Base-by-base conservation (phyloP, 1,139 yeast genomes). In the Yamadazyma epiphylla region DNA sequence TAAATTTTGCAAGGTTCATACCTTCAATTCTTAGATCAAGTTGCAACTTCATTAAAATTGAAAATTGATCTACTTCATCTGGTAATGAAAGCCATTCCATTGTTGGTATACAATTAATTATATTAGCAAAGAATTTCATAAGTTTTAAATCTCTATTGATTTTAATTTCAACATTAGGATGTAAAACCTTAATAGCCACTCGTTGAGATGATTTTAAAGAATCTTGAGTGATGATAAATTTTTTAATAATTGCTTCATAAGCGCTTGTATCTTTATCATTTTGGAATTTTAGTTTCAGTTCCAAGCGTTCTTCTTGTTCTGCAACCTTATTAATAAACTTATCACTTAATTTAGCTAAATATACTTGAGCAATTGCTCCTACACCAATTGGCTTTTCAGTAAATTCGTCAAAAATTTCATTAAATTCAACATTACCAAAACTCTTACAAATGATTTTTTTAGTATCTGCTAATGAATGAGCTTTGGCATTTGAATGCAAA, bases 11-110 rank as follows among this genome's bases (percentile, higher is more conserved):
- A 38, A 91, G 62, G 51, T 91, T 91, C 42, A 81, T 64, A 0
- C 94, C 94, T 53, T 91, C 98, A 22, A 91, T 86, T 43, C 97
- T 67, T 36, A 91, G 61, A 55, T 91, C 98, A 37, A 94, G 61
- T 55, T 91, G 99, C 31, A 87, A 58, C 29, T 80, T 76, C 97
- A 91, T 91, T 60, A 94, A 72, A 1, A 78, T 64, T 1, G 87
- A 71, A 54, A 91, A 91, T 48, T 88, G 94, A 25, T 80, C 85
- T 2, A 91, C 97, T 55, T 94, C 98, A 39, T 82, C 94, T 0
- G 97, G 98, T 29, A 91, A 62, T 5, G 96, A 86, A 5, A 91
- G 64, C 99, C 99, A 91, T 54, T 91, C 96, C 95, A 91, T 86
- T 0, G 95, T 87, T 2, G 98, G 99, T 3, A 89, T 64, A 12